Evolutionary conservation across 345 rosid genomes (phyloP).

Genomic region (Conringia planisiliqua): DNA sequence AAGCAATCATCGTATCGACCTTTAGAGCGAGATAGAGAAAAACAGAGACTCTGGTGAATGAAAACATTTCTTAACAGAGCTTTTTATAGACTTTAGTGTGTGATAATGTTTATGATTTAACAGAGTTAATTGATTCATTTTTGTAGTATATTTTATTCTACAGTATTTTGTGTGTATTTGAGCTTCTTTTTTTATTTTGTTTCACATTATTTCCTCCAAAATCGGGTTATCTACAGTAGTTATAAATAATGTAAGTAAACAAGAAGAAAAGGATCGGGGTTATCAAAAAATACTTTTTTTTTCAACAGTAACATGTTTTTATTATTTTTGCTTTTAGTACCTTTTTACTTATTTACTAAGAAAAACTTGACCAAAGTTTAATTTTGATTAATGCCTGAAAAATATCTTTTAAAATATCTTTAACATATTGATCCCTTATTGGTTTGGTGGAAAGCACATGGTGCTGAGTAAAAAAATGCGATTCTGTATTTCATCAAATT

Average conservation of each 20-base stretch:
- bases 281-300: not conserved
- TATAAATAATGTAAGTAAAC: not conserved
- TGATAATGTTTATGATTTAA: not conserved
- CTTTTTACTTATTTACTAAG: not conserved
- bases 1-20: constrained; percentile 22
- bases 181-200: not conserved
- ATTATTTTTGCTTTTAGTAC: not conserved
- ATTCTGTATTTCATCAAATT: not conserved
- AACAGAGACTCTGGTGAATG: not conserved
- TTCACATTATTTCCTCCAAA: too few species aligned
- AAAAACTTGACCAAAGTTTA: not conserved
- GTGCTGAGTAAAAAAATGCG: not conserved
- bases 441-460: not conserved
- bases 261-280: not conserved
- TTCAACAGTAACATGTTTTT: not conserved
- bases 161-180: too few species aligned
- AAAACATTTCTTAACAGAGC: not conserved
- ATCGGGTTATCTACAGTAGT: too few species aligned
- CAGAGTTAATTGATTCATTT: not conserved
- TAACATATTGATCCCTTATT: not conserved
- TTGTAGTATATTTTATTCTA: not conserved
- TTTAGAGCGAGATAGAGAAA: not conserved
- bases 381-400: not conserved
- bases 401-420: not conserved
- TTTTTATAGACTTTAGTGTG: constrained; percentile 1